Evolutionary conservation across 208 protist genomes (phyloP).

Genomic region (Blastocrithidia nonstop): DNA sequence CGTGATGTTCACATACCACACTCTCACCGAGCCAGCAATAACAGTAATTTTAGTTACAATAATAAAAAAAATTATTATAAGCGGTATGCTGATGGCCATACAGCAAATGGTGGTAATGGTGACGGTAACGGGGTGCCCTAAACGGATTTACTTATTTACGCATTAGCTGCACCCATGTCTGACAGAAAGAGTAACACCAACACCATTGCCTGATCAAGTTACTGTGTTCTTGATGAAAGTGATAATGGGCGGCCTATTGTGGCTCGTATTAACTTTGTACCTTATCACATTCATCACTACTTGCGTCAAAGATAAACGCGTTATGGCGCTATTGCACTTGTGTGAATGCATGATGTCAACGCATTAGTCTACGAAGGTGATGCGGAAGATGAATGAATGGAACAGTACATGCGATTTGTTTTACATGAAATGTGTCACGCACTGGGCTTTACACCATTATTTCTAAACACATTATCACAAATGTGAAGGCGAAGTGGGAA

Average conservation of each 20-base stretch:
- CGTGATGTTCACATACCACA: no score
- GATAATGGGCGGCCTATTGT: constrained; percentile 17
- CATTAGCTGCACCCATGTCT: constrained; percentile 14
- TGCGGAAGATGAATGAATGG: background rate
- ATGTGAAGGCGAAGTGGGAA: background rate
- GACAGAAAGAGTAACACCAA: no score
- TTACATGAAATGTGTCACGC: background rate
- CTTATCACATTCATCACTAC: constrained; percentile 1
- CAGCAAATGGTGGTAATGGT: no score
- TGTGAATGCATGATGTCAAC: background rate
- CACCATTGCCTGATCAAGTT: constrained; percentile 23
- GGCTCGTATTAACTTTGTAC: constrained; percentile 35
- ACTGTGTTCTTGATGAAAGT: constrained; percentile 13
- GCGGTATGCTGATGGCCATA: no score
- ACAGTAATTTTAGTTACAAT: no score
- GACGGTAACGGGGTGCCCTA: constrained; percentile 10
- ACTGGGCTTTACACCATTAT: background rate
- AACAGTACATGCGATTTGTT: background rate
- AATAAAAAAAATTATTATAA: no score
- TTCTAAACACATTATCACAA: background rate
- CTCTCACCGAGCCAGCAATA: no score
- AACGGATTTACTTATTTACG: constrained; percentile 49
- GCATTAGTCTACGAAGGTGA: background rate
- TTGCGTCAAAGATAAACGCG: no score
- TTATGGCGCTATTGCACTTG: background rate